These are phyloP conservation scores for Hericium coralloides DNA, from an alignment of 768 basidiomycete species.

Conservation along the genomic window DNA sequence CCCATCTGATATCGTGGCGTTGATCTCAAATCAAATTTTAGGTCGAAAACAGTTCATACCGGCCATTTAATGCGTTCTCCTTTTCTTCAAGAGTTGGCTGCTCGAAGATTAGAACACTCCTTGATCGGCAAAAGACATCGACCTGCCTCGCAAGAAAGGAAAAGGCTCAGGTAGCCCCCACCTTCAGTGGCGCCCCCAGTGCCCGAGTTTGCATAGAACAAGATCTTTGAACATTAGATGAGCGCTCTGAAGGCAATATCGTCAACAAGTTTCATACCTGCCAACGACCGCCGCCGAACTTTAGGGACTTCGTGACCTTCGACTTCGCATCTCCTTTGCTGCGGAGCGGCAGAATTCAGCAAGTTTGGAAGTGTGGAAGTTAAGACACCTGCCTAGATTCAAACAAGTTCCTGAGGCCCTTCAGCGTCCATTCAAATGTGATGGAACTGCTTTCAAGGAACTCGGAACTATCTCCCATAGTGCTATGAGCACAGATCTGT, in stretches of 20 bases:
- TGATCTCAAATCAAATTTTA: too few relatives aligned
- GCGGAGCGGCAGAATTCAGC: background rate
- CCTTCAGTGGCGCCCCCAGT: conserved; percentile 38
- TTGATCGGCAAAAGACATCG: background rate
- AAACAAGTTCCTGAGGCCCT: conserved; percentile 61
- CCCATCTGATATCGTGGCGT: conserved; percentile 44
- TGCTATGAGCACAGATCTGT: background rate
- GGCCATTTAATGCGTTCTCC: conserved; percentile 53
- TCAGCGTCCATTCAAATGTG: conserved; percentile 73
- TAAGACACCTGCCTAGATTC: conserved; percentile 43
- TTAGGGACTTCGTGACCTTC: conserved; percentile 65
- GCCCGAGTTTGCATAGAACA: conserved; percentile 82
- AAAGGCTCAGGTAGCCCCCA: conserved; percentile 61
- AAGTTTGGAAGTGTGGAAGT: background rate
- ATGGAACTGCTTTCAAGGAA: conserved; percentile 45
- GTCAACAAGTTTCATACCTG: conserved; percentile 36
- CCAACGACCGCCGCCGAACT: conserved; percentile 73
- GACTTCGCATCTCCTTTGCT: conserved; percentile 72
- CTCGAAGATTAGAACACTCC: background rate
- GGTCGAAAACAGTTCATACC: conserved; percentile 24
- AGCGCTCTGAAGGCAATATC: conserved; percentile 9
- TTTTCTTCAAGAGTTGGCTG: conserved; percentile 76
- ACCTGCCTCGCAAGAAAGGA: conserved; percentile 73
- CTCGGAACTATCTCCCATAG: conserved; percentile 19
- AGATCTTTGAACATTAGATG: conserved; percentile 36